These are phyloP conservation scores for Coemansia sp. DNA, from an alignment of 192 early-diverging fungal species.

Conservation along the genomic window DNA sequence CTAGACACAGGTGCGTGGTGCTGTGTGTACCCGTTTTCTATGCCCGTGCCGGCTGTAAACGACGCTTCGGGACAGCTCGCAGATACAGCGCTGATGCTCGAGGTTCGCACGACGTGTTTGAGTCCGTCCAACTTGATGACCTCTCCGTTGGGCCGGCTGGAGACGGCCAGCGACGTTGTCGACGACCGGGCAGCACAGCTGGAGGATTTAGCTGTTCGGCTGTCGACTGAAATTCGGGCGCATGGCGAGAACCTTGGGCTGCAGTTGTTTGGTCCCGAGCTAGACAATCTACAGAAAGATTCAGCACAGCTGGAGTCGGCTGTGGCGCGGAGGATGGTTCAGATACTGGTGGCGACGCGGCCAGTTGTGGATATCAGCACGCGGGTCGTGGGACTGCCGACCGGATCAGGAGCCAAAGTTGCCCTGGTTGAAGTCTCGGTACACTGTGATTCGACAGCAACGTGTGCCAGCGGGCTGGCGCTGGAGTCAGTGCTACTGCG, in stretches of 20 bases:
- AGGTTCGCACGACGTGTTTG: constrained; percentile 28
- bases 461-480: constrained; percentile 1
- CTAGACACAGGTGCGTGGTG: constrained; percentile 29
- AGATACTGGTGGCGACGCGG: constrained; percentile 30
- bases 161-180: constrained; percentile 1
- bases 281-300: background rate
- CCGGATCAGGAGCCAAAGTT: constrained; percentile 29
- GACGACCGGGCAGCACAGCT: constrained; percentile 25
- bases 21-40: constrained; percentile 33
- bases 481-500: constrained; percentile 12
- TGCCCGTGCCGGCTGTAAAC: constrained; percentile 9
- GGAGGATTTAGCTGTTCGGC: constrained; percentile 33
- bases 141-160: constrained; percentile 1
- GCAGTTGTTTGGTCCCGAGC: background rate
- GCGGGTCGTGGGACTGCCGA: constrained; percentile 21
- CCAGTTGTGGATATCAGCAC: constrained; percentile 23
- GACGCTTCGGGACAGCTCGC: constrained; percentile 3
- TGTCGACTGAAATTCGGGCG: constrained; percentile 26
- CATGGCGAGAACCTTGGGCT: background rate
- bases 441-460: constrained; percentile 8
- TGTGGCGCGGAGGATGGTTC: constrained; percentile 19
- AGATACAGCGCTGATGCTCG: constrained; percentile 30
- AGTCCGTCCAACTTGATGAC: background rate
- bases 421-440: constrained; percentile 28
- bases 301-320: background rate